phyloP scores from a whole-genome alignment of 2,329 filamentous ascomycete species.

The Aspergillus sp. region DNA sequence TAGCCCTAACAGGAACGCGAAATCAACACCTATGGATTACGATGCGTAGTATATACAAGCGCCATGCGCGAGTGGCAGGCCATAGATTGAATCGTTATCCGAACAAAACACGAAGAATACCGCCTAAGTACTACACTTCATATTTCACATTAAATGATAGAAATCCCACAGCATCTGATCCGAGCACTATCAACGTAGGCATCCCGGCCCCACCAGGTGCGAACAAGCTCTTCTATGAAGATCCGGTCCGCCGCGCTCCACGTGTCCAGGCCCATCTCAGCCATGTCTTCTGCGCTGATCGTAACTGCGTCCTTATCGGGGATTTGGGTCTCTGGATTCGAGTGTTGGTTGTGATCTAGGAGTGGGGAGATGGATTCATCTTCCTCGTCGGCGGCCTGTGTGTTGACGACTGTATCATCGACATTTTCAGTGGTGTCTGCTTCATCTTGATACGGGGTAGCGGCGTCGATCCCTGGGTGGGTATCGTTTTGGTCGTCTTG shows the following conservation, averaged over 20 bases:
- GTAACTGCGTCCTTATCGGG: constrained; percentile 29
- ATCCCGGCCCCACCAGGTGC: constrained; percentile 46
- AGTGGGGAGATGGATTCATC: constrained; percentile 30
- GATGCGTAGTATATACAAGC: background rate
- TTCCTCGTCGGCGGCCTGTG: constrained; percentile 24
- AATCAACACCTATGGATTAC: background rate
- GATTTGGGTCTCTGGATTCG: constrained; percentile 6
- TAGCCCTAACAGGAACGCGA: background rate
- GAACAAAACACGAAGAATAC: background rate
- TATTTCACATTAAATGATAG: constrained; percentile 35
- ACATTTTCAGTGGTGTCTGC: background rate
- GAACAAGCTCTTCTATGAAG: constrained; percentile 48
- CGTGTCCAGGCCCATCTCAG: constrained; percentile 49
- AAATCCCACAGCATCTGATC: constrained; percentile 50
- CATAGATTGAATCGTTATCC: background rate
- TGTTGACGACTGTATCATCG: constrained; percentile 17
- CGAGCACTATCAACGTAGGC: constrained; percentile 44
- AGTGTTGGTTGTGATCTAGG: constrained; percentile 15
- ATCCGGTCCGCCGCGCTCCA: constrained; percentile 49
- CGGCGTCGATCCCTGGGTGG: constrained; percentile 17
- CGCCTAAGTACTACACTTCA: background rate
- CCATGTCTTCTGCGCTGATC: constrained; percentile 46
- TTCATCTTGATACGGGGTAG: constrained; percentile 21
- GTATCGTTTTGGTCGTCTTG: constrained; percentile 29
- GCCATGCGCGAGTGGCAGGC: background rate